Evolutionary conservation across 257 asterid genomes (phyloP), one percentile per base, ranked within the genome.

Genomic region (Striga asiatica): DNA sequence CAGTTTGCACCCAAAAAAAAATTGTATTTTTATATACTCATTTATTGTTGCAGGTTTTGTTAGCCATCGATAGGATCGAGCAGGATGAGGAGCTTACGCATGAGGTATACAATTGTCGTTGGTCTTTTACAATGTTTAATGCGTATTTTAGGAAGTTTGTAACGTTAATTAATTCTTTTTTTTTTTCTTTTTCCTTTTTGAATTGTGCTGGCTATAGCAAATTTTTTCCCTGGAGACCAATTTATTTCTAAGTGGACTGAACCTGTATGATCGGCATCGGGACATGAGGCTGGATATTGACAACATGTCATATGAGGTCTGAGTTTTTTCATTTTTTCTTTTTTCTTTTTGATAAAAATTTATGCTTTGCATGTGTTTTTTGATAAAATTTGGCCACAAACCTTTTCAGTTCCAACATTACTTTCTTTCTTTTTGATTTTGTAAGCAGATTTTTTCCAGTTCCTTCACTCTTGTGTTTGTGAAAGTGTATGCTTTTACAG

Each of bases 241-340:
- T 55, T 72, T 87, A 50, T 66, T 80, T 69, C 75, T 71, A 18
- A 69, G 80, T 21, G 72, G 91, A 69, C 82, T 80, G 50, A 78
- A 58, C 77, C 77, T 80, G 51, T 73, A 78, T 46, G 98, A 87
- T 66, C 94, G 80, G 65, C 96, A 91, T 67, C 76, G 89, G 20
- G 95, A 75, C 64, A 76, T 91, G 95, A 84, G 98, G 61, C 62
- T 91, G 62, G 96, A 91, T 65, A 87, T 91, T 21, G 96, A 91
- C 73, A 78, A 71, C 84, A 91, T 91, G 98, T 82, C 96, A 4
- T 91, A 91, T 11, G 98, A 91, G 95, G 98, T 91, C 51, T 8
- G n/a, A 13, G 74, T 20, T 64, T 63, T 54, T 4, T 4, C 28
- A 21, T 51, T 17, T 14, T 22, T 43, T 18, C 7, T 42, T 16